Conservation (phyloP, 768 basidiomycete species). For the Mycena filopes region DNA sequence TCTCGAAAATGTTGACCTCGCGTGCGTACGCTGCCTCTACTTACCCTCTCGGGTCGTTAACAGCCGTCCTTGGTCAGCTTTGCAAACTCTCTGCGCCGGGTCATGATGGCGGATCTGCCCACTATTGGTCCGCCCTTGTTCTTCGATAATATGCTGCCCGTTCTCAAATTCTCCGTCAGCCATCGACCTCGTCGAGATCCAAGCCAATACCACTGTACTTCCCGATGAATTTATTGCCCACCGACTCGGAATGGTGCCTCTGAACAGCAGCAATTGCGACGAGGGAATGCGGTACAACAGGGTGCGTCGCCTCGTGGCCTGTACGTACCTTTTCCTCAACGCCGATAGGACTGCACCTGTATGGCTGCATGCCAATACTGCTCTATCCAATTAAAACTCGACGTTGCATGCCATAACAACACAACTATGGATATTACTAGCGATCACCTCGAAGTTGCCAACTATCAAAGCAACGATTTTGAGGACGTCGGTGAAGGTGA, state of each 20-base stretch:
- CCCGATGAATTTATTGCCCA: constrained; percentile 99
- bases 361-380: constrained; percentile 86
- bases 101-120: constrained; percentile 96
- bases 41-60: constrained; percentile 28
- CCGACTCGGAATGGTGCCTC: constrained; percentile 92
- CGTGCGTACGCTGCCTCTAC: constrained; percentile 63
- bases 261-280: constrained; percentile 88
- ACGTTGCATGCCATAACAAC: constrained; percentile 77
- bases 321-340: neutral
- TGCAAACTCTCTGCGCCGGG: constrained; percentile 93
- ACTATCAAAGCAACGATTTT: constrained; percentile 42
- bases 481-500: constrained; percentile 51
- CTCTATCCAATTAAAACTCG: constrained; percentile 83
- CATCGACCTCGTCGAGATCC: constrained; percentile 96
- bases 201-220: constrained; percentile 90
- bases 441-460: constrained; percentile 76
- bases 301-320: constrained; percentile 51
- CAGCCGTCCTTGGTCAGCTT: constrained; percentile 60
- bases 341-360: constrained; percentile 89
- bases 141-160: constrained; percentile 51
- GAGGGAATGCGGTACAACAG: constrained; percentile 86
- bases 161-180: constrained; percentile 57
- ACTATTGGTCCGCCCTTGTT: constrained; percentile 70
- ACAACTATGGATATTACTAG: constrained; percentile 89
- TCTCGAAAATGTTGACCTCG: constrained; percentile 95